Percentiles rank a stretch among this genome's conserved stretches.
Conservation (phyloP, 2,329 filamentous ascomycete species). For the Beauveria australis region DNA sequence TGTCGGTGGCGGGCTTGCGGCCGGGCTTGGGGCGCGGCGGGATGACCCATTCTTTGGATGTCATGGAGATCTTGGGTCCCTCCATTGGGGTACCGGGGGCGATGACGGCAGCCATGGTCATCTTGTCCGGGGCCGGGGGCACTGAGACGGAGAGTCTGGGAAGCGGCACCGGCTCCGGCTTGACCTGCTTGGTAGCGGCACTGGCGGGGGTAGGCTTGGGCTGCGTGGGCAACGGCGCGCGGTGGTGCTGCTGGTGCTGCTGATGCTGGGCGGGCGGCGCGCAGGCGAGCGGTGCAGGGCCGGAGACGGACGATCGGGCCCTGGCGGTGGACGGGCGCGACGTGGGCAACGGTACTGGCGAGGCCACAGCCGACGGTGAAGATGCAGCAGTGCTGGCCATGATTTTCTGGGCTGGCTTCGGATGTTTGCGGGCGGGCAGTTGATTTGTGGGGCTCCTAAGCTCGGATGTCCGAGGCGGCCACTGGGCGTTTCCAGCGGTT, state of each 20-base stretch:
- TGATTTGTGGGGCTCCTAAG: slow-evolving; percentile 9
- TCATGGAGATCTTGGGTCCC: slow-evolving; percentile 50
- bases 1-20: slow-evolving; percentile 87
- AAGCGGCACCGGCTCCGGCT: slow-evolving; percentile 14
- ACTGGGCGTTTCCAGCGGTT: not conserved
- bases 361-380: slow-evolving; percentile 16
- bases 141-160: slow-evolving; percentile 23
- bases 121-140: slow-evolving; percentile 31
- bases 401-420: slow-evolving; percentile 10
- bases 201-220: slow-evolving; percentile 19
- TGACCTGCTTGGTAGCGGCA: slow-evolving; percentile 21
- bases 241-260: slow-evolving; percentile 13
- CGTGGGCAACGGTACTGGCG: slow-evolving; percentile 18
- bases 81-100: slow-evolving; percentile 32
- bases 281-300: slow-evolving; percentile 4
- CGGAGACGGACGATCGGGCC: not conserved
- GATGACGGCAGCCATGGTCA: slow-evolving; percentile 41
- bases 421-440: slow-evolving; percentile 11
- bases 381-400: slow-evolving; percentile 15
- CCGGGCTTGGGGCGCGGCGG: slow-evolving; percentile 82
- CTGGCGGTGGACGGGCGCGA: slow-evolving; percentile 5
- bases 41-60: slow-evolving; percentile 78
- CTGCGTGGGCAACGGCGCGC: slow-evolving; percentile 23
- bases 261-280: slow-evolving; percentile 14
- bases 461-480: slow-evolving; percentile 12